These are phyloP conservation scores for Backusella mclennaniae DNA, from an alignment of 192 early-diverging fungal genomes.

Conservation along the genomic window DNA sequence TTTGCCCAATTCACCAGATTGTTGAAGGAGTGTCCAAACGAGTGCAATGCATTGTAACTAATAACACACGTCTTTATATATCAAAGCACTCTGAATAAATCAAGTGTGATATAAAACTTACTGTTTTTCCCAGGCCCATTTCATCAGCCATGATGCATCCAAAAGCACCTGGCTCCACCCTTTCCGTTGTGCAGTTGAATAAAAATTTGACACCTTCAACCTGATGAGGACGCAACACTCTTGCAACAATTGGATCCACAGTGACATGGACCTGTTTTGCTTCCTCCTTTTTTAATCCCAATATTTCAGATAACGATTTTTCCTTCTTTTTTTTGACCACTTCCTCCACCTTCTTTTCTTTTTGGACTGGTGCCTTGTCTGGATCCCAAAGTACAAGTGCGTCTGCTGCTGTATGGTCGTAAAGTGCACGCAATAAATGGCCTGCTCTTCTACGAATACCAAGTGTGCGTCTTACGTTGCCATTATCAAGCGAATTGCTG, in stretches of 20 bases:
- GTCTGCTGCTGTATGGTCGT: slow-evolving; percentile 80
- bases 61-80: background rate
- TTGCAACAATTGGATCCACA: slow-evolving; percentile 84
- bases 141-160: slow-evolving; percentile 99
- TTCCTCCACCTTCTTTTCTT: slow-evolving; percentile 40
- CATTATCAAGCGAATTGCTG: background rate
- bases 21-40: slow-evolving; percentile 95
- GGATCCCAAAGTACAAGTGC: slow-evolving; percentile 89
- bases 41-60: slow-evolving; percentile 89
- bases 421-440: slow-evolving; percentile 57
- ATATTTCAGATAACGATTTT: slow-evolving; percentile 53
- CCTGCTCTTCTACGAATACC: slow-evolving; percentile 58
- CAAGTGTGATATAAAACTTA: slow-evolving; percentile 27
- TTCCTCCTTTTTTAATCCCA: slow-evolving; percentile 46
- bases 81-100: too few relatives aligned
- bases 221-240: slow-evolving; percentile 92
- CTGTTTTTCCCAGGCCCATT: slow-evolving; percentile 89
- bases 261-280: slow-evolving; percentile 66
- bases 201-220: slow-evolving; percentile 95
- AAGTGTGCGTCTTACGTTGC: slow-evolving; percentile 34
- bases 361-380: slow-evolving; percentile 9
- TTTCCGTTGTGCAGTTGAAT: slow-evolving; percentile 92
- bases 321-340: slow-evolving; percentile 38
- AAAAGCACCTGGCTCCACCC: slow-evolving; percentile 64
- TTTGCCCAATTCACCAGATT: slow-evolving; percentile 86